Evolutionary conservation across 1,139 yeast genomes (phyloP).

Genomic region (Hansenula lynferdii): DNA sequence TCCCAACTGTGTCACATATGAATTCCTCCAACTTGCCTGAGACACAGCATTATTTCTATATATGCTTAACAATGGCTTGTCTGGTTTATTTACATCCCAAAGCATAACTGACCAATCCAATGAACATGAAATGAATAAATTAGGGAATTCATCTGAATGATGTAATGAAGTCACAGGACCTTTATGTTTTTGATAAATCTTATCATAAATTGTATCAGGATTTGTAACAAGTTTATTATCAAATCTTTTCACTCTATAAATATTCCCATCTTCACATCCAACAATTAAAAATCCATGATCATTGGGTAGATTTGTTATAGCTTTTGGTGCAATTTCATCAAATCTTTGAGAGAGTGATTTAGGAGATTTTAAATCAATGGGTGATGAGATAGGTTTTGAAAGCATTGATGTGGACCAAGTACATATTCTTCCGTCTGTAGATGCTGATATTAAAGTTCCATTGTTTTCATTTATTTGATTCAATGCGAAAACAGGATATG

Average conservation of each 20-base stretch:
- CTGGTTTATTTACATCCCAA: conserved; percentile 16
- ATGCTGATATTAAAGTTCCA: conserved; percentile 34
- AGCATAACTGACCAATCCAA: conserved; percentile 21
- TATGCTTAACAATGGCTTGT: conserved; percentile 13
- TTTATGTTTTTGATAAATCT: conserved; percentile 11
- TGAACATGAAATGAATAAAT: conserved; percentile 15
- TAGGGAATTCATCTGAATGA: conserved; percentile 10
- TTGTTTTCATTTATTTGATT: conserved; percentile 27
- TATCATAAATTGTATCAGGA: conserved; percentile 22
- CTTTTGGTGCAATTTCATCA: conserved; percentile 36
- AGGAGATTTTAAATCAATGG: conserved; percentile 25
- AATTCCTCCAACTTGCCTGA: conserved; percentile 17
- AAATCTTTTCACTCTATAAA: conserved; percentile 36
- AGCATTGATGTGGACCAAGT: conserved; percentile 43
- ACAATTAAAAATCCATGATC: conserved; percentile 35
- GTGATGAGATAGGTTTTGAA: conserved; percentile 32
- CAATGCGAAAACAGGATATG: conserved; percentile 36
- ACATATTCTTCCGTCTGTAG: conserved; percentile 43
- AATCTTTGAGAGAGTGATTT: conserved; percentile 21
- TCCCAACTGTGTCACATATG: conserved; percentile 17
- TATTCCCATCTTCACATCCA: conserved; percentile 44
- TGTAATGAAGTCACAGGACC: conserved; percentile 16
- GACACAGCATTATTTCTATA: conserved; percentile 18
- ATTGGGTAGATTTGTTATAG: conserved; percentile 25
- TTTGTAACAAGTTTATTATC: conserved; percentile 26